Percentiles rank a stretch among this genome's conserved stretches.
Evolutionary conservation across 371 early-diverging fungal genomes (phyloP).

Genomic region (Fennellomyces sp.): DNA sequence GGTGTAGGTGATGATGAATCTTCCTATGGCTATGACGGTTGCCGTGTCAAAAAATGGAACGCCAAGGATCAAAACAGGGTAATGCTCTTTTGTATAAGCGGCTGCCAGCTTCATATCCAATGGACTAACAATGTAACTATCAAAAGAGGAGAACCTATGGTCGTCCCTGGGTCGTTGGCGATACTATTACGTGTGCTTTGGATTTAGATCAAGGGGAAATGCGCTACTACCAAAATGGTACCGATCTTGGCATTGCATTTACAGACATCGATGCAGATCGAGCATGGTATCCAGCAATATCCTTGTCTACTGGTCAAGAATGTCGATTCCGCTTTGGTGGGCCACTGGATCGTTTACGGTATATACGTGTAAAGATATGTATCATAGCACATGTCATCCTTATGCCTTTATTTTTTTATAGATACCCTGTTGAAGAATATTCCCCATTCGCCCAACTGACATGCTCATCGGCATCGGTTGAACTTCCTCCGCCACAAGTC

Average conservation of each 20-base stretch:
- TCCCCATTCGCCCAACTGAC: slow-evolving; percentile 22
- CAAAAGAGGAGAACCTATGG: slow-evolving; percentile 61
- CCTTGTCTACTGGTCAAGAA: slow-evolving; percentile 45
- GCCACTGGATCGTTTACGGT: slow-evolving; percentile 32
- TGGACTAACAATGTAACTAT: too few relatives aligned
- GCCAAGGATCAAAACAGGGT: slow-evolving; percentile 32
- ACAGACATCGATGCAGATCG: slow-evolving; percentile 31
- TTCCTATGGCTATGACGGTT: slow-evolving; percentile 77
- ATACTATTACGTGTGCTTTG: slow-evolving; percentile 63
- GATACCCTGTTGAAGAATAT: slow-evolving; percentile 36
- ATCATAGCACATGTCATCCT: background rate
- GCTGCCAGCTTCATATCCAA: too few relatives aligned
- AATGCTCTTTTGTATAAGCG: slow-evolving; percentile 3
- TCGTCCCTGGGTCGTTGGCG: slow-evolving; percentile 59
- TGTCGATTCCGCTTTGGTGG: slow-evolving; percentile 46
- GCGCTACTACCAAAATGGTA: slow-evolving; percentile 64
- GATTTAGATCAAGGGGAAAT: slow-evolving; percentile 63
- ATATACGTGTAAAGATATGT: background rate
- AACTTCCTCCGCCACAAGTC: slow-evolving; percentile 27
- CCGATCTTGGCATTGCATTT: slow-evolving; percentile 72
- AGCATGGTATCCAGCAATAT: slow-evolving; percentile 63
- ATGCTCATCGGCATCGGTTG: background rate
- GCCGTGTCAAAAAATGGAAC: slow-evolving; percentile 73
- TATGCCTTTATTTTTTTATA: too few relatives aligned
- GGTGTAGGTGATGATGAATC: slow-evolving; percentile 74